Evolutionary conservation across 768 basidiomycete species (phyloP), one percentile per base, ranked within the genome.

Genomic region (Auricularia cornea): DNA sequence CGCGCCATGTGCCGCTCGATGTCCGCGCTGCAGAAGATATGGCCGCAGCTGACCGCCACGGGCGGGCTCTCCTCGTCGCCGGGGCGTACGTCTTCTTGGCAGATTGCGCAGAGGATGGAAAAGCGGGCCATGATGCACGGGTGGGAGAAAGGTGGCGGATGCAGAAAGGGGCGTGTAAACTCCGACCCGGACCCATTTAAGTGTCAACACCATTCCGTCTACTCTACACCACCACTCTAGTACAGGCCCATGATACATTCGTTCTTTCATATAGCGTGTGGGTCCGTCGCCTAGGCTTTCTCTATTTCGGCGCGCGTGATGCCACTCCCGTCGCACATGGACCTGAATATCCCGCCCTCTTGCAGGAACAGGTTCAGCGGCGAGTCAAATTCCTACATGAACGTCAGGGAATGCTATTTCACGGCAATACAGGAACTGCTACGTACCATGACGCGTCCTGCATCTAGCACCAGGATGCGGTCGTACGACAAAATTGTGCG

Each of bases 401-500:
- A 16, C 26, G 33, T 5, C n/a, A 23, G n/a, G 59, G 8, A 30
- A 31, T 33, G 5, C 8, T 3, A 57, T 10, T 6, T 62, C 59
- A 62, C 40, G 3, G 28, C 2, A n/a, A 32, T 16, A 33, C n/a
- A 33, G 6, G n/a, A 51, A 1, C 28, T 3, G 18, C 31, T 31
- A 80, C 84, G 68, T 67, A 86, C 86, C 62, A 84, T 86, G 62
- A 94, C 88, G 62, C 78, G 75, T 0, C 94, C 94, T 2, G 86
- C 85, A 69, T 92, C 87, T 72, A 96, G 84, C 20, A 95, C 94
- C 68, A 92, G 87, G 35, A 97, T 90, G 44, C 90, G 81, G 73
- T 98, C 92, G 69, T 94, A 95, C 14, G 84, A 81, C 65, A 94
- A 86, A 69, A 96, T 94, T 2, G 94, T 96, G 54, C 86, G 83